These are phyloP conservation scores for Violaceomyces palustris DNA, from an alignment of 1,284 basidiomycete genomes.

Conservation along the genomic window DNA sequence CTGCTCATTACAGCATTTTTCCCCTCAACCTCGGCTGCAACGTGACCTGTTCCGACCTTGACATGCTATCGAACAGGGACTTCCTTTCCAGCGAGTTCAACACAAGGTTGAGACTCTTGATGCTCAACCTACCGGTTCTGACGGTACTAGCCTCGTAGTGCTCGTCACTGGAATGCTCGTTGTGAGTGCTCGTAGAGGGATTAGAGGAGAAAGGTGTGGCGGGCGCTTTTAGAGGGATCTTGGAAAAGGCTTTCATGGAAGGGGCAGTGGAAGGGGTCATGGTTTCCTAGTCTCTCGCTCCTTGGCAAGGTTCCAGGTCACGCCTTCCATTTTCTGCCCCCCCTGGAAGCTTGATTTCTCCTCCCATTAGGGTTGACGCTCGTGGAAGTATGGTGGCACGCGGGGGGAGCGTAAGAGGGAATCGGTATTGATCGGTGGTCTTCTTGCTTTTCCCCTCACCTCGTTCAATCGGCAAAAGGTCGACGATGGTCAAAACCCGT, in stretches of 20 bases:
- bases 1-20: neutral
- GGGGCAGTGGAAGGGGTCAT: too few relatives aligned
- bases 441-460: too few relatives aligned
- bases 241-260: too few relatives aligned
- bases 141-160: conserved; percentile 68
- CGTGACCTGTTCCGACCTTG: neutral
- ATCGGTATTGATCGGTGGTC: too few relatives aligned
- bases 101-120: conserved; percentile 82
- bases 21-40: neutral
- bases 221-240: neutral
- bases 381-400: too few relatives aligned
- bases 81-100: conserved; percentile 75
- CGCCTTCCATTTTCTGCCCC: too few relatives aligned
- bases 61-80: conserved; percentile 58
- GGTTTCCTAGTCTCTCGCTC: too few relatives aligned
- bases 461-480: too few relatives aligned
- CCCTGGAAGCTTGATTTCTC: too few relatives aligned
- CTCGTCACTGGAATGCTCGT: conserved; percentile 77
- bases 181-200: conserved; percentile 51
- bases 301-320: too few relatives aligned
- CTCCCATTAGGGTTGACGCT: too few relatives aligned
- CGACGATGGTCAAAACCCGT: conserved; percentile 27
- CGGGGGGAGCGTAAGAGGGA: too few relatives aligned
- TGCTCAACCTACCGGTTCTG: conserved; percentile 78
- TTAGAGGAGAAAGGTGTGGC: neutral